phyloP scores from a whole-genome alignment of 257 asterid genomes.

The Lavandula angustifolia region DNA sequence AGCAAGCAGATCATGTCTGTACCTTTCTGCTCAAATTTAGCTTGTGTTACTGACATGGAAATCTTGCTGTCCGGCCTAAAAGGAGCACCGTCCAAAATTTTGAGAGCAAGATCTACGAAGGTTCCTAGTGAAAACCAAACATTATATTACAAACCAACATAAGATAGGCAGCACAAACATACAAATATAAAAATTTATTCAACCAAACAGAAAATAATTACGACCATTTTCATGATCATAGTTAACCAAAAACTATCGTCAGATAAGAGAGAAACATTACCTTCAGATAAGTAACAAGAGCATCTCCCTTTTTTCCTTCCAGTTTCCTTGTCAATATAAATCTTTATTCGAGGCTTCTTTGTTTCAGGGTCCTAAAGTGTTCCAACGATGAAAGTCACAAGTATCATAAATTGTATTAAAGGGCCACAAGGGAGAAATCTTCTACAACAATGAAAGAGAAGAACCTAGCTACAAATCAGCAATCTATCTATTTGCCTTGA shows the following conservation, averaged over 20 bases:
- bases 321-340: slow-evolving; percentile 82
- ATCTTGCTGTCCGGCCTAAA: slow-evolving; percentile 72
- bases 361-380: slow-evolving; percentile 86
- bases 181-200: slow-evolving; percentile 5
- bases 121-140: slow-evolving; percentile 57
- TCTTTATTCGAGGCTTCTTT: slow-evolving; percentile 88
- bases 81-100: slow-evolving; percentile 88
- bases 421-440: slow-evolving; percentile 8
- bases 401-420: slow-evolving; percentile 19
- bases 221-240: not conserved
- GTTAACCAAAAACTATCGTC: slow-evolving; percentile 18
- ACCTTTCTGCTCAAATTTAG: slow-evolving; percentile 97
- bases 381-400: slow-evolving; percentile 31
- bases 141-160: slow-evolving; percentile 6
- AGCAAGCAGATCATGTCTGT: slow-evolving; percentile 8
- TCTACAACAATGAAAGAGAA: slow-evolving; percentile 12
- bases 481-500: slow-evolving; percentile 10
- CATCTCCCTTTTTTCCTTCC: slow-evolving; percentile 92
- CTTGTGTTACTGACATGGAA: slow-evolving; percentile 78
- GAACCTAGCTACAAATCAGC: slow-evolving; percentile 14
- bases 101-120: slow-evolving; percentile 87
- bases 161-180: slow-evolving; percentile 19
- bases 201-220: slow-evolving; percentile 3
- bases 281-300: slow-evolving; percentile 87
- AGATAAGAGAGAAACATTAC: slow-evolving; percentile 44